phyloP scores from a whole-genome alignment of 1,284 basidiomycete genomes.

The Melampsora larici-populina region DNA sequence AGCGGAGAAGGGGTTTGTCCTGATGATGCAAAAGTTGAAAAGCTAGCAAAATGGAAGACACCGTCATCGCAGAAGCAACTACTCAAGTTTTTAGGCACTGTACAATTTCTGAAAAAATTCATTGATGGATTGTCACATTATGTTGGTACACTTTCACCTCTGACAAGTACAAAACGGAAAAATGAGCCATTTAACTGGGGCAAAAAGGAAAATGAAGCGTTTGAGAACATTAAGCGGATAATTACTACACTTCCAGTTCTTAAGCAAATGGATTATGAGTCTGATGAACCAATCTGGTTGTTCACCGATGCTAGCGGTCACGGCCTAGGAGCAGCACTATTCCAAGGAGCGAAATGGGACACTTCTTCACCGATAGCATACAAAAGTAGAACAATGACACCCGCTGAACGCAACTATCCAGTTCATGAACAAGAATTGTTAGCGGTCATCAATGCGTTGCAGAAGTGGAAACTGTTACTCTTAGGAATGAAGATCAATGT shows the following conservation, averaged over 20 bases:
- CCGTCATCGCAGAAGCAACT: slow-evolving; percentile 52
- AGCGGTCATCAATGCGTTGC: not conserved
- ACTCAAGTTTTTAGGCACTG: slow-evolving; percentile 55
- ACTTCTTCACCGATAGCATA: not conserved
- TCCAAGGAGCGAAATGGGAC: slow-evolving; percentile 2
- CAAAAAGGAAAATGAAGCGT: not conserved
- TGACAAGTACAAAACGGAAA: slow-evolving; percentile 2
- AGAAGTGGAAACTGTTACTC: slow-evolving; percentile 1
- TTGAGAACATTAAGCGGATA: slow-evolving; percentile 9
- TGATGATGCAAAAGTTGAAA: slow-evolving; percentile 53
- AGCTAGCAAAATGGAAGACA: slow-evolving; percentile 53
- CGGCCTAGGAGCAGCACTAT: no score
- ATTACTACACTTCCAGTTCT: no score
- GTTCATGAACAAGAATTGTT: slow-evolving; percentile 7
- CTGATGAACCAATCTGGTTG: no score
- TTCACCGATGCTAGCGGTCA: no score
- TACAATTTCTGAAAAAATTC: no score
- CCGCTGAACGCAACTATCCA: slow-evolving; percentile 2
- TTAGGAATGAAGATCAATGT: no score
- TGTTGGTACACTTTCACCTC: not conserved
- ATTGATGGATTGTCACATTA: slow-evolving; percentile 48
- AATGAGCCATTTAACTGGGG: not conserved
- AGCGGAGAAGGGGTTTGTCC: slow-evolving; percentile 52
- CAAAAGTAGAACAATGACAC: not conserved
- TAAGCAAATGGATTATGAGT: no score